These are phyloP conservation scores for Chytridium lagenaria DNA, from an alignment of 371 early-diverging fungal genomes.

Conservation along the genomic window DNA sequence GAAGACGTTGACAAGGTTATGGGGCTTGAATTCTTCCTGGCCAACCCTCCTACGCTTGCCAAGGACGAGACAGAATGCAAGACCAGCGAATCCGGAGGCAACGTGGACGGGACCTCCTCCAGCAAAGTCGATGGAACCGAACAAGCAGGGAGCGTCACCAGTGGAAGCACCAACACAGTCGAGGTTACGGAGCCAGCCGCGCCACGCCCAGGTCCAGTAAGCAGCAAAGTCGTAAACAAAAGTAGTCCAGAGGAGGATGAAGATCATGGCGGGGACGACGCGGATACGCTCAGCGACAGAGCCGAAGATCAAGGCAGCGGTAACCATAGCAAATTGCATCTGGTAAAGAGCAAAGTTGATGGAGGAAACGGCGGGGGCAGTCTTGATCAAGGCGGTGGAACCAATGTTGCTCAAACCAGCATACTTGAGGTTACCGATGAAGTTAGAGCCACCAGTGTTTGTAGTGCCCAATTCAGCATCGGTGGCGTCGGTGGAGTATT, in stretches of 20 bases:
- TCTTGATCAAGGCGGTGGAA: conserved; percentile 6
- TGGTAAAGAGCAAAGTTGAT: conserved; percentile 49
- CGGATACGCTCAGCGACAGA: conserved; percentile 89
- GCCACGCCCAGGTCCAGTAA: conserved; percentile 90
- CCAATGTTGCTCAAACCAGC: conserved; percentile 50
- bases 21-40: conserved; percentile 70
- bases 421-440: conserved; percentile 83
- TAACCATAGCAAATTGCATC: conserved; percentile 66
- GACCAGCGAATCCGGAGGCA: conserved; percentile 85
- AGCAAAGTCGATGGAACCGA: conserved; percentile 73
- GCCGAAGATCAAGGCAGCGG: conserved; percentile 91
- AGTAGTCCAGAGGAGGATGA: conserved; percentile 92
- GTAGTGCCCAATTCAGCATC: conserved; percentile 45
- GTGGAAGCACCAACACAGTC: conserved; percentile 37
- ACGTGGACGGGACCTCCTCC: conserved; percentile 95
- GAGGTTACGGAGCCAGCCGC: conserved; percentile 80
- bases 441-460: conserved; percentile 56
- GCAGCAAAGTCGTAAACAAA: conserved; percentile 84
- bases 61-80: conserved; percentile 82
- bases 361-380: conserved; percentile 38
- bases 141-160: conserved; percentile 17
- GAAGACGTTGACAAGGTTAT: conserved; percentile 88
- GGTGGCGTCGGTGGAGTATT: conserved; percentile 15
- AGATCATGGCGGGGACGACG: conserved; percentile 83
- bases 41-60: conserved; percentile 73